A percentile compares a stretch with the other conserved stretches of the same genome.
Evolutionary conservation across 2,329 filamentous ascomycete genomes (phyloP).

Genomic region (Aaosphaeria arxii): DNA sequence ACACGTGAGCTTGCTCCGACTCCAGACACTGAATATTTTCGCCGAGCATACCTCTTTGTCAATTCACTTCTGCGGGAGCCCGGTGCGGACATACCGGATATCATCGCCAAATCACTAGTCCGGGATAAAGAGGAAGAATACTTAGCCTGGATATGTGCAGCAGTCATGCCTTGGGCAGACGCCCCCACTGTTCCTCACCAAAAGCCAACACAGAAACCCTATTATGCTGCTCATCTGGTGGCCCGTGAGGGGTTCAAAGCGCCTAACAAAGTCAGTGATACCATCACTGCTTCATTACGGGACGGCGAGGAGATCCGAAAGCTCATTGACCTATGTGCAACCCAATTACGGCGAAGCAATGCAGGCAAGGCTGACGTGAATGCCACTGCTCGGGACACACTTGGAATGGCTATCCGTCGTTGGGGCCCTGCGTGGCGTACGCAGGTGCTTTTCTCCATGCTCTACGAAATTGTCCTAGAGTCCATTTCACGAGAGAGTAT

Average conservation of each 20-base stretch:
- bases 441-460: conserved; percentile 65
- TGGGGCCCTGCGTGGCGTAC: conserved; percentile 73
- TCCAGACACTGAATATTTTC: conserved; percentile 62
- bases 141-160: conserved; percentile 72
- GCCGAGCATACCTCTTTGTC: conserved; percentile 62
- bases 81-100: conserved; percentile 39
- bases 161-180: conserved; percentile 70
- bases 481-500: conserved; percentile 43
- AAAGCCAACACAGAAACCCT: conserved; percentile 25
- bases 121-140: conserved; percentile 64
- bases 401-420: conserved; percentile 71
- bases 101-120: conserved; percentile 47
- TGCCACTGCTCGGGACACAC: conserved; percentile 53
- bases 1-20: conserved; percentile 48
- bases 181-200: conserved; percentile 51
- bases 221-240: conserved; percentile 56
- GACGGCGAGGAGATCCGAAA: conserved; percentile 62
- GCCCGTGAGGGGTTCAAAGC: conserved; percentile 76
- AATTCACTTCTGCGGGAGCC: conserved; percentile 12
- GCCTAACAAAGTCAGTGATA: conserved; percentile 69
- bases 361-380: conserved; percentile 44
- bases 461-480: conserved; percentile 57
- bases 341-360: conserved; percentile 46
- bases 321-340: conserved; percentile 53
- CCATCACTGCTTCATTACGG: conserved; percentile 64